Percentiles rank a stretch among this genome's conserved stretches.
These are phyloP conservation scores for Geotrichum histeridarum DNA, from an alignment of 1,139 yeast genomes.

Conservation along the genomic window DNA sequence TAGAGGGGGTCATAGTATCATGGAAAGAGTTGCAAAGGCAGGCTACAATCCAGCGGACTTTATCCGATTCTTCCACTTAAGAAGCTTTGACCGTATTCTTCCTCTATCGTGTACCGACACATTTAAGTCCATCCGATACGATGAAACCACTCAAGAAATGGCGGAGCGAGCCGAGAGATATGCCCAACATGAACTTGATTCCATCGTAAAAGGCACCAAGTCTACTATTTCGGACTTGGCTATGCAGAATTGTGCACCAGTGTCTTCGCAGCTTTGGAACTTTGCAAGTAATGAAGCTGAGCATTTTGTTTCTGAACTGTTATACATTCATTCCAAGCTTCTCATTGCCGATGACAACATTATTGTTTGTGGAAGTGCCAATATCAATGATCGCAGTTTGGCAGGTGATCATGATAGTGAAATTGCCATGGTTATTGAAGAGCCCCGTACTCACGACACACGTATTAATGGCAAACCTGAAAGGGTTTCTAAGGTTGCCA, in stretches of 20 bases:
- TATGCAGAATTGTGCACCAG: constrained; percentile 12
- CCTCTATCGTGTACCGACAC: constrained; percentile 12
- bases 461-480: constrained; percentile 15
- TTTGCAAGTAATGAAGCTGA: constrained; percentile 20
- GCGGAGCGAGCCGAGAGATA: constrained; percentile 4
- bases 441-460: constrained; percentile 14
- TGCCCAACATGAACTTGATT: constrained; percentile 5
- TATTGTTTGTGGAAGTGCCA: constrained; percentile 24
- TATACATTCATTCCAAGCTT: constrained; percentile 24
- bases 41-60: constrained; percentile 22
- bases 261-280: constrained; percentile 20
- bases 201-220: constrained; percentile 10
- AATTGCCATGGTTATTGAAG: constrained; percentile 23
- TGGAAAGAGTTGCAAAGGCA: constrained; percentile 19
- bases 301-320: constrained; percentile 23
- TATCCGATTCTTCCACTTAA: constrained; percentile 21
- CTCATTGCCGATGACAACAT: constrained; percentile 23
- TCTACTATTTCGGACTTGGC: constrained; percentile 18
- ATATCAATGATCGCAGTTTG: constrained; percentile 23
- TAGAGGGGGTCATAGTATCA: constrained; percentile 21
- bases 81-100: constrained; percentile 21
- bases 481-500: constrained; percentile 19
- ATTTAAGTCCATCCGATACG: constrained; percentile 15
- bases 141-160: constrained; percentile 14
- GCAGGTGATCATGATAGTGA: constrained; percentile 24